Percentiles rank a stretch among this genome's conserved stretches.
These are phyloP conservation scores for Lachnellula arida DNA, from an alignment of 2,329 filamentous ascomycete species.

Conservation along the genomic window DNA sequence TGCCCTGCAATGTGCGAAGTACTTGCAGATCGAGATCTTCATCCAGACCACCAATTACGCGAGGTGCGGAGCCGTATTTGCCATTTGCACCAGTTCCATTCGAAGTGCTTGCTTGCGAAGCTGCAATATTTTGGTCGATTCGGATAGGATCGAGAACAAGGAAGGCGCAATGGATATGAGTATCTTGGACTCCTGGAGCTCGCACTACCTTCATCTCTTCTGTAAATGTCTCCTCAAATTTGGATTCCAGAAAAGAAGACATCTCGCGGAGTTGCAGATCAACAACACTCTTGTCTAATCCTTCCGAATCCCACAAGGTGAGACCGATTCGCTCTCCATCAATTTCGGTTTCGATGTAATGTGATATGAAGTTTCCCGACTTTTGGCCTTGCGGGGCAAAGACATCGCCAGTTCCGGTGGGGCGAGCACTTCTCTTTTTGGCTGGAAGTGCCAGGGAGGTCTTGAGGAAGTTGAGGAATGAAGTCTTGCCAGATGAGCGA, in stretches of 20 bases:
- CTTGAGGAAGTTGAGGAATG: constrained; percentile 93
- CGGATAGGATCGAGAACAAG: constrained; percentile 83
- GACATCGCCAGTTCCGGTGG: constrained; percentile 41
- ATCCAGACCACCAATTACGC: constrained; percentile 66
- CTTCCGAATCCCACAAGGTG: constrained; percentile 95
- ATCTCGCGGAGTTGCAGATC: constrained; percentile 92
- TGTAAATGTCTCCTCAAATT: constrained; percentile 95
- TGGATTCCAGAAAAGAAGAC: constrained; percentile 88
- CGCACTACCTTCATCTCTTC: constrained; percentile 98
- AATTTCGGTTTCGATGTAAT: constrained; percentile 92
- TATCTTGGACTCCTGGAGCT: constrained; percentile 88
- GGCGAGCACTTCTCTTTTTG: constrained; percentile 58
- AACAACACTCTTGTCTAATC: constrained; percentile 89
- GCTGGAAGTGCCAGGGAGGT: constrained; percentile 77
- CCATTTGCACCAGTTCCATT: constrained; percentile 47
- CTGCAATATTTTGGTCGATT: constrained; percentile 76
- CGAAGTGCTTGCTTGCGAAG: constrained; percentile 50
- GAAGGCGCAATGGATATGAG: constrained; percentile 95
- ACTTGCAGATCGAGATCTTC: constrained; percentile 89
- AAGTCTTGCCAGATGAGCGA: constrained; percentile 86
- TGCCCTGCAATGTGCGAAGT: constrained; percentile 79
- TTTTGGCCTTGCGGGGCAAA: constrained; percentile 36
- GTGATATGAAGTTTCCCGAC: constrained; percentile 70
- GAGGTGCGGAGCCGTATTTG: constrained; percentile 40
- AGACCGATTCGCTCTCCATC: constrained; percentile 87